Evolutionary conservation across 1,284 basidiomycete genomes (phyloP).

Genomic region (Mycosarcoma mackinlayi): DNA sequence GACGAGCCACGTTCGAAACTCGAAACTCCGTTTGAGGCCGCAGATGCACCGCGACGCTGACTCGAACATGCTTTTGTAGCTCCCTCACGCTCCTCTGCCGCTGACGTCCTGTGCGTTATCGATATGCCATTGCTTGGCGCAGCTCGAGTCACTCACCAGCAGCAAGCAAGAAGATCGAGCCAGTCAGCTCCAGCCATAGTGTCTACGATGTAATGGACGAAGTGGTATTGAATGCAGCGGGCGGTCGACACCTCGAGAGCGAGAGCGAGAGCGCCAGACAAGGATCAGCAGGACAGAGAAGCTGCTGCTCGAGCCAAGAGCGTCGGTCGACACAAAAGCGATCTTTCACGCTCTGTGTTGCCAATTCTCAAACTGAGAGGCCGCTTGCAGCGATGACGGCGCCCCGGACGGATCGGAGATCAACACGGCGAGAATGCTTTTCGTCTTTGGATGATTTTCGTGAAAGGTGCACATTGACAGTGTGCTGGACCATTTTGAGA

Average conservation of each 20-base stretch:
- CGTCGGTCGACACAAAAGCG: background rate
- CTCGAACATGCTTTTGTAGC: background rate
- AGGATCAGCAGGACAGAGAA: too few species aligned
- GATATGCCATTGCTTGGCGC: too few species aligned
- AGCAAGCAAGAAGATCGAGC: too few species aligned
- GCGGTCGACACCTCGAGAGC: too few species aligned
- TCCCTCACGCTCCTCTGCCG: background rate
- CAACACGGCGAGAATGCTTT: constrained; percentile 1
- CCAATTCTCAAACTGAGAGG: background rate
- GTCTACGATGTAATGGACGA: too few species aligned
- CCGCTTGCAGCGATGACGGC: constrained; percentile 13
- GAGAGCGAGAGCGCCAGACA: too few species aligned
- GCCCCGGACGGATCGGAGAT: constrained; percentile 38
- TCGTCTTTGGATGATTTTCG: too few species aligned
- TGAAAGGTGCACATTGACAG: constrained; percentile 8
- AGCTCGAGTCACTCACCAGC: too few species aligned
- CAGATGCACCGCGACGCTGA: background rate
- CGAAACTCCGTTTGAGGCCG: constrained; percentile 37
- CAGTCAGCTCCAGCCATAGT: too few species aligned
- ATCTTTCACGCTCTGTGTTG: constrained; percentile 41
- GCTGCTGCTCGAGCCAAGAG: too few species aligned
- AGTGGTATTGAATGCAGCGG: too few species aligned
- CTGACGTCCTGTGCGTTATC: too few species aligned
- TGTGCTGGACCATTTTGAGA: background rate
- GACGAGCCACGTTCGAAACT: background rate